Evolutionary conservation across 345 rosid genomes (phyloP), one percentile per base, ranked within the genome.

Genomic region (Reutealis trisperma): DNA sequence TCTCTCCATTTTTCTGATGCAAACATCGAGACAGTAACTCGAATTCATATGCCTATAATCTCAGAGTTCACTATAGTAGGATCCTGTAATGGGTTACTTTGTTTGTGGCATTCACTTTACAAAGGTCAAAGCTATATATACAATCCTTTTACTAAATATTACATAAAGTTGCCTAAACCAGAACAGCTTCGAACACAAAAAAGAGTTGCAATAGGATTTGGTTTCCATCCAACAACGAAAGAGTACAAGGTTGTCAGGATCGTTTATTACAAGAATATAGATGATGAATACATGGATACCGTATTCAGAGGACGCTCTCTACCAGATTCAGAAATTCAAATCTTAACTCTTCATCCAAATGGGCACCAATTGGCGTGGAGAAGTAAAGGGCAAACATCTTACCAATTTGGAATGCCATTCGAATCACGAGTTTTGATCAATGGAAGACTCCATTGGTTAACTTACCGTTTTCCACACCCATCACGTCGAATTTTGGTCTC

Each of bases 161-260:
- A 49, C 34, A 59, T 67, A 41, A 79, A 85, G 81, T 84, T 90
- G 41, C 93, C 96, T 0, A 66, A 81, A 59, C 81, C 84, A 32
- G 64, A 66, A 62, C 81, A 83, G 74, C 77, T 80, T 58, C 83
- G 78, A 2, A 32, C 55, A 15, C 85, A 90, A 21, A 87, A 84
- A 71, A 89, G 84, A 73, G 88, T 88, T 8, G 88, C 86, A 57
- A 84, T 86, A n/a, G 97, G 91, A 34, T 92, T 86, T n/a, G 94
- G 94, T 14, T 89, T 84, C 61, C 85, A 87, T 71, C 86, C 84
- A 1, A 61, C 14, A 18, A 84, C 85, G 16, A 86, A 87, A 25
- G 84, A 84, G 55, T 89, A 84, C 86, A 92, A 90, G 83, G 90
- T 92, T 5, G 79, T 92, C 34, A 87, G 87, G 86, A 88, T 91